Base-by-base conservation (phyloP, 2,329 filamentous ascomycete genomes). In the Aspergillus viridinutans region DNA sequence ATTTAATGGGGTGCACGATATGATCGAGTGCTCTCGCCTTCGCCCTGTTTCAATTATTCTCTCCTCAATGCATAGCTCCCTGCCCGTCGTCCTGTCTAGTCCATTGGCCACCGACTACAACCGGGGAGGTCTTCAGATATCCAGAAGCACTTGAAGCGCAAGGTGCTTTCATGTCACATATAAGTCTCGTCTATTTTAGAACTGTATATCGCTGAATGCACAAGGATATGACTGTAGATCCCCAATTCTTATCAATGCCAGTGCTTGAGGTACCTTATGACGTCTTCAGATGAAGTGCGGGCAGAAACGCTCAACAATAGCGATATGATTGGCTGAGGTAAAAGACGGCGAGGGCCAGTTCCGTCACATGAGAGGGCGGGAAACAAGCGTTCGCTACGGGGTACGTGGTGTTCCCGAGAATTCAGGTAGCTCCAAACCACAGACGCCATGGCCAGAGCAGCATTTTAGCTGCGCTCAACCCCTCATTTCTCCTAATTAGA, bases 291-390 rank as follows among this genome's bases (percentile, higher is more conserved):
- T 17, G 14, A 38, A 38, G 5, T 38, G 32, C 14, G 5, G 32
- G 32, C 43, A 23, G 43, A 21, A 21, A 23, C 12, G 21, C 23
- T 23, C 42, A 45, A 6, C 1, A 3, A 7, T 23, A 47, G n/a
- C 23, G 43, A 45, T 7, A 14, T 47, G 43, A 47, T 47, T 47
- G 21, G 43, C 14, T 23, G 21, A 23, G 10, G 21, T 10, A 21
- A 42, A 51, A 55, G 56, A 21, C 49, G 55, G 38, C 54, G 55
- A 23, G n/a, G 14, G 6, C 40, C 40, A 20, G 9, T n/a, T 20
- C n/a, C 55, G 60, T 62, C 58, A 62, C 60, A 62, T 62, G 60
- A 62, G 60, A 35, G 52, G 56, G 56, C 25, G 54, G 47, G 53
- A 49, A 10, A n/a, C 52, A 47, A 38, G 21, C 43, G 21, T 26